Base-by-base conservation (phyloP, 768 basidiomycete genomes). In the Tricholoma sp. region DNA sequence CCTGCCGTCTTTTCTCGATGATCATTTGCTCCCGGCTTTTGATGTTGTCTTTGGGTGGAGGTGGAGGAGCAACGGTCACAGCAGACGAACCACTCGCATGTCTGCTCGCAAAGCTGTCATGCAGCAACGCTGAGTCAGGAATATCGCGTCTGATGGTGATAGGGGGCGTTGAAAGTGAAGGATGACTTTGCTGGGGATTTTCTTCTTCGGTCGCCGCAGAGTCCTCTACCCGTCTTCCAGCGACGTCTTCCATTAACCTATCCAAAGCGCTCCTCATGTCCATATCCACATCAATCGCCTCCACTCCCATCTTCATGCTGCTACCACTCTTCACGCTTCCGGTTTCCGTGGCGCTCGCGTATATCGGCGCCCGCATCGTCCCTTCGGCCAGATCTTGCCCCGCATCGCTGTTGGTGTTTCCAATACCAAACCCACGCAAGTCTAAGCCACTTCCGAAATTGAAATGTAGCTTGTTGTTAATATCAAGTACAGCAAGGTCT, bases 191-290 rank as follows among this genome's bases (percentile, higher is more conserved):
- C 52, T 56, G 64, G 58, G 73, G 73, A 48, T 77, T 75, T n/a
- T 66, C 72, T 32, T 76, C 76, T 33, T 74, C 74, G 24, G 74
- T 72, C 57, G 71, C 68, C 59, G 76, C 70, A 13, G 77, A 79
- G 47, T 77, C 75, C 28, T 77, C 74, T 13, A 71, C 71, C 50
- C 66, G 57, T 42, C 72, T 59, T 33, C 77, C 76, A 44, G 78
- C 80, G 17, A 87, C 85, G 54, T 87, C 83, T 59, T 87, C 84
- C 82, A 89, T 86, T 31, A 89, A 73, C 44, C 85, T 73, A 64
- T 89, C 87, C 31, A 89, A 74, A 6, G 87, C 88, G 58, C 84
- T 86, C 57, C 82, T 81, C 80, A 88, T 87, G 48, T 88, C 87
- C 74, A 81, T 80, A 59, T 81, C 79, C 28, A 85, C 82, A 61